These are phyloP conservation scores for Colletotrichum eleusines DNA, from an alignment of 2,329 filamentous ascomycete species.

Conservation along the genomic window DNA sequence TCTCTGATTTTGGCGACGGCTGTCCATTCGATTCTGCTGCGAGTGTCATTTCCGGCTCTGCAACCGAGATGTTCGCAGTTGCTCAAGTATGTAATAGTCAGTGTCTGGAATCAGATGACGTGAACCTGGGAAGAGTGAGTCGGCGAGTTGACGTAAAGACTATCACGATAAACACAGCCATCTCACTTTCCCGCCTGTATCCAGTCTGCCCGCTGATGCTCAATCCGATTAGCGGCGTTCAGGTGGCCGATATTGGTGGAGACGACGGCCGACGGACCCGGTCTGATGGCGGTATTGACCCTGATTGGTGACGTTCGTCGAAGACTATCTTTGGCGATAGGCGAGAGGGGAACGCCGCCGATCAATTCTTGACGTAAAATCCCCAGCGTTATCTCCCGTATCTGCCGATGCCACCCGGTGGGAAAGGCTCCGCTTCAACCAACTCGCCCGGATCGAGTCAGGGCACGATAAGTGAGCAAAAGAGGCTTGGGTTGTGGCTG, in stretches of 20 bases:
- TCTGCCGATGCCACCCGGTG: conserved; percentile 16
- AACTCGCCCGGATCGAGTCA: conserved; percentile 24
- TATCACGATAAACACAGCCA: no score
- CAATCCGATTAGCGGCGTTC: conserved; percentile 29
- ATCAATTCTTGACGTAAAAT: conserved; percentile 33
- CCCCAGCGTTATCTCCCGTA: conserved; percentile 43
- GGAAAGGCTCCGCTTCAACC: conserved; percentile 13
- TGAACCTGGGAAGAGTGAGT: not conserved
- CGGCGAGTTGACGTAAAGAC: not conserved
- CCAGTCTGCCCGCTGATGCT: not conserved
- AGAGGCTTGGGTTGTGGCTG: not conserved
- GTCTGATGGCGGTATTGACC: conserved; percentile 17
- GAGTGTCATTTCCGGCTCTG: conserved; percentile 19
- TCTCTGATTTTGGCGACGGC: not conserved
- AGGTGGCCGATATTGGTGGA: conserved; percentile 25
- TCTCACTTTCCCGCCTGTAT: no score
- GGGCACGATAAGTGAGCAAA: not conserved
- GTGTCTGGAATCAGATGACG: not conserved
- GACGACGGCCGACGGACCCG: not conserved
- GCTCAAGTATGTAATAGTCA: no score
- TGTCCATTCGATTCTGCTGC: not conserved
- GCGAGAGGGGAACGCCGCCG: conserved; percentile 40
- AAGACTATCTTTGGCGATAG: conserved; percentile 17
- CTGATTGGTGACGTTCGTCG: conserved; percentile 31
- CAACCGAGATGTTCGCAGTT: not conserved